Evolutionary conservation across 225 moss, liverwort and hornwort species (phyloP).

Genomic region (Marchantia polymorpha): DNA sequence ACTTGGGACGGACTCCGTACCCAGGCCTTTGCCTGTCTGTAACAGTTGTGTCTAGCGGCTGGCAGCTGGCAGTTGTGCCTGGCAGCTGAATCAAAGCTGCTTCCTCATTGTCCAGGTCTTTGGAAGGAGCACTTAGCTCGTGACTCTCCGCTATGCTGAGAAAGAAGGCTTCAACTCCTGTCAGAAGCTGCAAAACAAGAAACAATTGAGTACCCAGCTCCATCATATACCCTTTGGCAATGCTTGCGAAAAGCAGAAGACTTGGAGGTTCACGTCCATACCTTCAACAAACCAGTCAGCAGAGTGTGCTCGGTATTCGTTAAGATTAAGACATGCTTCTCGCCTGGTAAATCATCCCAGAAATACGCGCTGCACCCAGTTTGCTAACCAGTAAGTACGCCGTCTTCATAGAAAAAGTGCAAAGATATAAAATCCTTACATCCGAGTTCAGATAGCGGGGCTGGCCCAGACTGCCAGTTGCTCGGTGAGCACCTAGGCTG

Average conservation of each 20-base stretch:
- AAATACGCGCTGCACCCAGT: constrained; percentile 54
- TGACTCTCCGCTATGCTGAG: constrained; percentile 61
- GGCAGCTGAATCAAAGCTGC: constrained; percentile 17
- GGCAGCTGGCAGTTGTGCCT: background rate
- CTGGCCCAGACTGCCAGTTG: no score
- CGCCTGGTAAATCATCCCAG: constrained; percentile 78
- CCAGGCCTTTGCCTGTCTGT: constrained; percentile 12
- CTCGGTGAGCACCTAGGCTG: no score
- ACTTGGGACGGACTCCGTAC: constrained; percentile 53
- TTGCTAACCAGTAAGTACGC: background rate
- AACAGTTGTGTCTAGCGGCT: constrained; percentile 1
- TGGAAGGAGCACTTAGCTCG: constrained; percentile 17
- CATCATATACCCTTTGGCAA: background rate
- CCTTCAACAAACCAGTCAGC: constrained; percentile 66
- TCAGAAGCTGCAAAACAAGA: constrained; percentile 65
- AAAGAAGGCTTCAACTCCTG: constrained; percentile 76
- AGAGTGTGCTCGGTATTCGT: constrained; percentile 80
- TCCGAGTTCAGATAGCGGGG: no score
- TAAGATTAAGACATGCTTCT: constrained; percentile 80
- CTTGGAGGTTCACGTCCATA: constrained; percentile 5
- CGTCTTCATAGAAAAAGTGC: no score
- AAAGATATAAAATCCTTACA: no score
- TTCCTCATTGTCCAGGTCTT: background rate
- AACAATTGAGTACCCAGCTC: background rate
- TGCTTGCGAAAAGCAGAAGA: no score